Conservation (phyloP, 306 rosid genomes). For the Canavalia ensiformis region DNA sequence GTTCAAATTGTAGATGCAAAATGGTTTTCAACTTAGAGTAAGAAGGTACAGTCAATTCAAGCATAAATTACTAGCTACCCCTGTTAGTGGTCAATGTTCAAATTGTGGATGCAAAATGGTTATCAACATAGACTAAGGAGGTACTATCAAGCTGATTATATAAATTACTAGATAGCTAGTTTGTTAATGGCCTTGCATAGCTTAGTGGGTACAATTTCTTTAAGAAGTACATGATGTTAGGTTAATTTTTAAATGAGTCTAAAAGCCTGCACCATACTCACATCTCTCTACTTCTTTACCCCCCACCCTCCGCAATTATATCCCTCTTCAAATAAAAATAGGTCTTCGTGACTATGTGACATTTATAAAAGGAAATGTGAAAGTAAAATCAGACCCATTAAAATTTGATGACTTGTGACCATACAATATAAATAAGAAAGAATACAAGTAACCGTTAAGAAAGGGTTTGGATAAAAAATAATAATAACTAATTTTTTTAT, state of each 20-base stretch:
- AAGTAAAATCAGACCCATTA: background rate
- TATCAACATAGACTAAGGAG: background rate
- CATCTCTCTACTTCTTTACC: background rate
- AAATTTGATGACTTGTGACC: background rate
- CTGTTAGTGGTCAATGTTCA: background rate
- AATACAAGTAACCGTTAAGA: no score
- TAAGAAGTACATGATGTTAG: background rate
- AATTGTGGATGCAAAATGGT: background rate
- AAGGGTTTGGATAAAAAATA: no score
- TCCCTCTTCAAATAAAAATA: no score
- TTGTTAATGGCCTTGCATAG: background rate
- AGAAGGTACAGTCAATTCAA: no score
- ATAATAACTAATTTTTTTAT: no score
- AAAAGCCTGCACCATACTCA: background rate
- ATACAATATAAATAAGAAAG: no score
- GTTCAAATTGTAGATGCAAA: background rate
- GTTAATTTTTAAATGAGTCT: constrained; percentile 19
- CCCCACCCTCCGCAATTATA: background rate
- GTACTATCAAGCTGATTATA: no score
- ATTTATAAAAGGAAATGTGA: background rate
- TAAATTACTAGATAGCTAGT: background rate
- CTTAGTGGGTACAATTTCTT: background rate
- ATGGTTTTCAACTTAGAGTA: background rate
- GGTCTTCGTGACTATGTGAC: background rate
- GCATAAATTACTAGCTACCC: background rate